These are phyloP conservation scores for Entomortierella parvispora DNA, from an alignment of 192 early-diverging fungal species.

Conservation along the genomic window DNA sequence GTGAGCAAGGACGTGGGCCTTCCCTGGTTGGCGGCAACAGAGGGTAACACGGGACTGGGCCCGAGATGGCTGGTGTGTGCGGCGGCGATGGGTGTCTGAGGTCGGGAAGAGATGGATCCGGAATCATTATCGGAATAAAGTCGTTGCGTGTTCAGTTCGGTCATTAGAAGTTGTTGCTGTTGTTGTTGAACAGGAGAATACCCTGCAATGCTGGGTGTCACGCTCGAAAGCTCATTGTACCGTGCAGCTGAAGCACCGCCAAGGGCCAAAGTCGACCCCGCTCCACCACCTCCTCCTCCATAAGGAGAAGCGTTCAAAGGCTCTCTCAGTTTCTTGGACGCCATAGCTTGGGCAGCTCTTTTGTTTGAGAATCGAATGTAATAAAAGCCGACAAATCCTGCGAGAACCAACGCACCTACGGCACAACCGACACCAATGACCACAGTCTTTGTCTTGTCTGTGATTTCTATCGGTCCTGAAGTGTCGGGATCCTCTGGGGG, in stretches of 20 bases:
- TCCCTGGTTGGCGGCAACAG: not conserved
- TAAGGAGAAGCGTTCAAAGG: slow-evolving; percentile 2
- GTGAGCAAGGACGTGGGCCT: slow-evolving; percentile 25
- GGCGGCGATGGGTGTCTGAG: not conserved
- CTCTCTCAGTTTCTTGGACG: slow-evolving; percentile 18
- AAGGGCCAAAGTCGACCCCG: not conserved
- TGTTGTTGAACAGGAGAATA: not conserved
- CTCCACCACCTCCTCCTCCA: slow-evolving; percentile 3
- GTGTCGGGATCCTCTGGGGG: slow-evolving; percentile 10
- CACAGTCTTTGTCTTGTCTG: slow-evolving; percentile 28
- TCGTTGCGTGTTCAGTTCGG: not conserved
- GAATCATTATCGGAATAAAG: not conserved
- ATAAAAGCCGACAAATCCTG: slow-evolving; percentile 35
- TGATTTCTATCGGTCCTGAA: not conserved
- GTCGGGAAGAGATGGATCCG: not conserved
- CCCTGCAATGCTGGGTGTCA: not conserved
- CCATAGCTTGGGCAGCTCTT: slow-evolving; percentile 15
- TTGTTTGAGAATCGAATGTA: slow-evolving; percentile 39
- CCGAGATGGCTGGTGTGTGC: not conserved
- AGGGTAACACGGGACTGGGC: not conserved
- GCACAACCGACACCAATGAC: slow-evolving; percentile 41
- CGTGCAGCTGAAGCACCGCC: not conserved
- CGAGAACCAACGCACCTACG: slow-evolving; percentile 26
- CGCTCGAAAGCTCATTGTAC: slow-evolving; percentile 20
- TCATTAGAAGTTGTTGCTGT: slow-evolving; percentile 7